Conservation (phyloP, 2,329 filamentous ascomycete species). For the Hirsutella rhossiliensis region DNA sequence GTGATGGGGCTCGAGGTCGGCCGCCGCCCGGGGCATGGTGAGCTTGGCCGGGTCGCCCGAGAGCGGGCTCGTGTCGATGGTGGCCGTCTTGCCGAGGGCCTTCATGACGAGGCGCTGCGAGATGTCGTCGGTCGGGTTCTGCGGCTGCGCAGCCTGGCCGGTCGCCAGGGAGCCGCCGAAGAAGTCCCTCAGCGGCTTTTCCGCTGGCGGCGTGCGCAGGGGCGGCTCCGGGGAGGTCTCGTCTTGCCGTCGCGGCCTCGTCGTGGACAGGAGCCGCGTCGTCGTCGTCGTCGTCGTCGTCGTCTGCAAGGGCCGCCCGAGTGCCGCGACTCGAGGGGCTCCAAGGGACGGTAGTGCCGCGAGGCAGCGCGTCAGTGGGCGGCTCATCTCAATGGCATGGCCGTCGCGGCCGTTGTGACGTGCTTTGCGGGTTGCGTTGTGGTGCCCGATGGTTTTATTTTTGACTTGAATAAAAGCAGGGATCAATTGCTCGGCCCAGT, state of each 20-base stretch:
- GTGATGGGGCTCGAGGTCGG: conserved; percentile 55
- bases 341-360: conserved; percentile 26
- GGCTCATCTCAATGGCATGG: conserved; percentile 30
- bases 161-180: neutral
- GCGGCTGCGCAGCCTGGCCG: conserved; percentile 7
- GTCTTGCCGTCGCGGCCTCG: conserved; percentile 16
- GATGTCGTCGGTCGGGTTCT: conserved; percentile 15
- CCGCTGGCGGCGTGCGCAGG: no score
- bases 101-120: conserved; percentile 27
- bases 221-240: neutral
- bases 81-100: conserved; percentile 19
- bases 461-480: neutral
- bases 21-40: neutral
- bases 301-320: conserved; percentile 12
- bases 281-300: conserved; percentile 20
- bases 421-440: neutral
- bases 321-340: conserved; percentile 9
- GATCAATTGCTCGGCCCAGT: neutral
- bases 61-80: conserved; percentile 20
- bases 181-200: conserved; percentile 4
- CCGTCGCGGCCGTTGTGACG: conserved; percentile 3
- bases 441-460: neutral
- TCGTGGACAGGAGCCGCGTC: conserved; percentile 9
- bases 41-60: conserved; percentile 2
- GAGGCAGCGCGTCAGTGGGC: conserved; percentile 27